Conservation (phyloP, 805 yeast genomes). For the Priceomyces haplophilus region DNA sequence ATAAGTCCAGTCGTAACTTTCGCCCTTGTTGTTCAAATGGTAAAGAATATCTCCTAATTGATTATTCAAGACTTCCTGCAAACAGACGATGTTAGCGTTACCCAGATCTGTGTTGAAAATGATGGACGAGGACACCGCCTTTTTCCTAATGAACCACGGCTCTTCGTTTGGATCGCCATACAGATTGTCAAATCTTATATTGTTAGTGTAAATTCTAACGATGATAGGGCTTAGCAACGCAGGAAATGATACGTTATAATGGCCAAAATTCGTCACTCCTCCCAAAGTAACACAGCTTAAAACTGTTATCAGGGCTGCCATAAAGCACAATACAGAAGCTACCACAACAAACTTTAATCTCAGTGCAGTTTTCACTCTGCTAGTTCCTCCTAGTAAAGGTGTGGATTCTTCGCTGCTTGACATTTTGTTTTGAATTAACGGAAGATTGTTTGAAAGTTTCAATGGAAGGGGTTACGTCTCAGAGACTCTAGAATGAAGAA, state of each 20-base stretch:
- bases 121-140: constrained; percentile 34
- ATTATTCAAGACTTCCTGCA: constrained; percentile 32
- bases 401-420: constrained; percentile 1
- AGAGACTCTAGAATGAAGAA: too few relatives aligned
- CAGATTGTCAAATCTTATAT: constrained; percentile 43
- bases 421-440: not conserved
- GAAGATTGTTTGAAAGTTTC: too few relatives aligned
- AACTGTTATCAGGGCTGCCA: not conserved
- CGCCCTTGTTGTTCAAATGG: constrained; percentile 17
- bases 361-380: not conserved
- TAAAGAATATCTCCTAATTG: constrained; percentile 27
- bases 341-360: not conserved
- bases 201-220: constrained; percentile 38
- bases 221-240: constrained; percentile 9
- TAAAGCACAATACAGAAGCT: not conserved
- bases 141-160: constrained; percentile 39
- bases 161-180: constrained; percentile 32
- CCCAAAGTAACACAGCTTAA: constrained; percentile 1
- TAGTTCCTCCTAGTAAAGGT: constrained; percentile 2
- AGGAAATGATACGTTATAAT: constrained; percentile 2
- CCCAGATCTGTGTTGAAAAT: constrained; percentile 30
- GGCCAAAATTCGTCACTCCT: not conserved
- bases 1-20: constrained; percentile 20
- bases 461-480: too few relatives aligned
- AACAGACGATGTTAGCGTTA: constrained; percentile 35